Evolutionary conservation across 1,139 yeast species (phyloP), one percentile per base, ranked within the genome.

Genomic region (Hyphopichia pseudoburtonii): DNA sequence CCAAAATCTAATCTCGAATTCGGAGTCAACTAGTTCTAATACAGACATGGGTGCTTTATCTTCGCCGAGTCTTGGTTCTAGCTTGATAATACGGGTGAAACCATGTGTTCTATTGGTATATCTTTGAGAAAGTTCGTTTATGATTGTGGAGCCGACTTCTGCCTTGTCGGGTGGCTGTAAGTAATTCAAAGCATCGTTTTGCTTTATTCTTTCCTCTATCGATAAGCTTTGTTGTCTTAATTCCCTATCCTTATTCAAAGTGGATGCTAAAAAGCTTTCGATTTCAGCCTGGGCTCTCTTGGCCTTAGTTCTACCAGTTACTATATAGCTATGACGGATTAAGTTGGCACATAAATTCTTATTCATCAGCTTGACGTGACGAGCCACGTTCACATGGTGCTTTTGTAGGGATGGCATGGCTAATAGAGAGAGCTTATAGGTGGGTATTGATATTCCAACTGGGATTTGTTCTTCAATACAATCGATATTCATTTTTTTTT

Each of bases 41-140:
- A 92, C 82, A 2, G 95, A 82, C 73, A 86, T 92, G 17, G 94
- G 92, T 0, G 97, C 96, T 46, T 83, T 85, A 58, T 94, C 98
- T 48, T 92, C 94, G 8, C 76, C 76, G 37, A 84, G 63, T 50
- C 98, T 74, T 23, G 94, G 89, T 60, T 92, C 97, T 45, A 94
- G 69, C 51, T 79, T 82, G 48, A 90, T 66, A 41, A 90, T 79
- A 47, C 98, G 77, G 11, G 97, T 89, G 66, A 83, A 92, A 2
- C 97, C 97, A 44, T 88, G 86, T 1, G 64, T 57, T 60, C 96
- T 75, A 23, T 64, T 54, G 7, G 69, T 58, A 56, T 86, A 90
- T 48, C 96, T 72, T 28, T 74, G 65, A 3, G 78, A 77, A 32
- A 89, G 67, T 34, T 80, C 89, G 12, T 70, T 73, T 42, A 86